Conservation (phyloP, 768 basidiomycete species). For the Russula earlei region DNA sequence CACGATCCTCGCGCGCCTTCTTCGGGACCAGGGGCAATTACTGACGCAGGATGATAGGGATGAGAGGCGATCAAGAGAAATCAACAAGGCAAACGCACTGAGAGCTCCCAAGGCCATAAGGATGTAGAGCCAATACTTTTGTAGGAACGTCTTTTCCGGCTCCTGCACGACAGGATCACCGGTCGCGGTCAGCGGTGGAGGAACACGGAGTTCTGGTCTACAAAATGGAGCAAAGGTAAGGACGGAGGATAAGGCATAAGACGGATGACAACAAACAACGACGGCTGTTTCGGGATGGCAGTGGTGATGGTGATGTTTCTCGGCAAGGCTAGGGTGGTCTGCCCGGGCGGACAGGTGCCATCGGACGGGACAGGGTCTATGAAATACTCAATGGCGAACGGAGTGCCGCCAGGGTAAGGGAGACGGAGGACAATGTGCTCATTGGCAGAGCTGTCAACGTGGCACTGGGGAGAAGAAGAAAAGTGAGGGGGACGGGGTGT, state of each 20-base stretch:
- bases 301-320: slow-evolving; percentile 48
- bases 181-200: slow-evolving; percentile 55
- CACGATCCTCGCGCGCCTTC: slow-evolving; percentile 5
- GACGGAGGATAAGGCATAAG: neutral
- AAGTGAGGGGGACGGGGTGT: neutral
- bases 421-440: slow-evolving; percentile 54
- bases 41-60: neutral
- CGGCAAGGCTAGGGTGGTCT: slow-evolving; percentile 9
- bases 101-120: slow-evolving; percentile 47
- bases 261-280: slow-evolving; percentile 37
- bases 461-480: slow-evolving; percentile 42
- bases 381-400: slow-evolving; percentile 68
- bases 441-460: slow-evolving; percentile 43
- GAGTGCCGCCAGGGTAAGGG: slow-evolving; percentile 31
- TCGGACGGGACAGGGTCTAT: slow-evolving; percentile 58
- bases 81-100: slow-evolving; percentile 34
- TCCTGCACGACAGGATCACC: slow-evolving; percentile 52
- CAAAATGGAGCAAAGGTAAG: neutral
- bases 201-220: slow-evolving; percentile 60
- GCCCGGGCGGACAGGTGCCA: slow-evolving; percentile 45
- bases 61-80: neutral
- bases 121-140: slow-evolving; percentile 90
- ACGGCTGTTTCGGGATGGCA: slow-evolving; percentile 39
- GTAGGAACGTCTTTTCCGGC: slow-evolving; percentile 70
- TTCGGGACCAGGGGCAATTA: slow-evolving; percentile 10